Evolutionary conservation across 2,329 filamentous ascomycete genomes (phyloP), one percentile per base, ranked within the genome.

Genomic region (Cladorrhinum sp.): DNA sequence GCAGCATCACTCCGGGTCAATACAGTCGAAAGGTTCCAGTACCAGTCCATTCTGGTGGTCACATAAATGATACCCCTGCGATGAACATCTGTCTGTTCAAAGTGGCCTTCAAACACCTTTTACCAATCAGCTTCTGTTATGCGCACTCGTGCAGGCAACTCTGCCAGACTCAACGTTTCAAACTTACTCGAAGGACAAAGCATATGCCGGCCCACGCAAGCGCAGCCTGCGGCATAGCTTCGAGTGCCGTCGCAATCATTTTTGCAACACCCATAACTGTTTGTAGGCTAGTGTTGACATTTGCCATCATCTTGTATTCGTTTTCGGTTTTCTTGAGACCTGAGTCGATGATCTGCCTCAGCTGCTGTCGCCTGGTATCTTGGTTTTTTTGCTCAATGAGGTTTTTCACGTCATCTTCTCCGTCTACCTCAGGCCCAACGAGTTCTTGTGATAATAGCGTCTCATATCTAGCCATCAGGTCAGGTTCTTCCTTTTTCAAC

Each of bases 151-250:
- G n/a, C n/a, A n/a, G n/a, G n/a, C n/a, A n/a, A n/a, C n/a, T n/a
- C n/a, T n/a, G n/a, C n/a, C n/a, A n/a, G n/a, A n/a, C n/a, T n/a
- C n/a, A n/a, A n/a, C n/a, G n/a, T n/a, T n/a, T 61, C 66, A 62
- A 32, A 57, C 64, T 55, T 50, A 76, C 74, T 67, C 75, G 65
- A 4, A 77, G 55, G 6, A 57, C 66, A 62, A 75, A 55, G 58
- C 69, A 74, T 29, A 76, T 68, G 16, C 73, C 71, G 3, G 68
- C 68, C 75, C 73, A 78, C n/a, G 74, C 70, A 57, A 77, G 57
- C 2, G 73, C 72, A 22, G 75, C 74, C 62, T 74, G 62, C 0
- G 73, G 72, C 6, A 67, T 58, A 10, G 65, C 60, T 50, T 70
- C 49, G 4, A 76, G 51, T 1, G 66, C 69, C 10, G 65, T 41